These are phyloP conservation scores for Penicillium decumbens DNA, from an alignment of 2,329 filamentous ascomycete species.

Conservation along the genomic window DNA sequence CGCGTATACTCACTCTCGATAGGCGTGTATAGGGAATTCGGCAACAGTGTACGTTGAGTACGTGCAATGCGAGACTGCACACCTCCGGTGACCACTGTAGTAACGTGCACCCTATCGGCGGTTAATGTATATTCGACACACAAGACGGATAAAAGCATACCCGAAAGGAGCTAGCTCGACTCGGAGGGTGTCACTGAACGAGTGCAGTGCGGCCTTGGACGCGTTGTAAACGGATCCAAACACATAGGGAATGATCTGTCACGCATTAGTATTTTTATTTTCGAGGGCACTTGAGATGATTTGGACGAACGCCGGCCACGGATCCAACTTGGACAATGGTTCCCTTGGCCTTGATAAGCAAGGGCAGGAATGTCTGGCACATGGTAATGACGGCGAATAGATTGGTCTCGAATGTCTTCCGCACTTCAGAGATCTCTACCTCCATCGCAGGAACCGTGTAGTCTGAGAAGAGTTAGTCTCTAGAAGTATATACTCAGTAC, in stretches of 20 bases:
- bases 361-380: slow-evolving; percentile 53
- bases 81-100: slow-evolving; percentile 56
- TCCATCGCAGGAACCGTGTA: slow-evolving; percentile 57
- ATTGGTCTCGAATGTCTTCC: slow-evolving; percentile 51
- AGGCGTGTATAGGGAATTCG: slow-evolving; percentile 50
- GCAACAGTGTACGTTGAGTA: slow-evolving; percentile 45
- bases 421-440: slow-evolving; percentile 47
- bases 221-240: slow-evolving; percentile 53
- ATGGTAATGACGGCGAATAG: slow-evolving; percentile 56
- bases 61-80: slow-evolving; percentile 57
- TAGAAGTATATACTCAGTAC: not conserved
- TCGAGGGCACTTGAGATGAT: not conserved
- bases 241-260: slow-evolving; percentile 41
- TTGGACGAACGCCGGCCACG: slow-evolving; percentile 35
- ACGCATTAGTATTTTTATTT: not conserved
- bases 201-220: slow-evolving; percentile 56
- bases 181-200: slow-evolving; percentile 55
- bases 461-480: slow-evolving; percentile 28
- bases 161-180: slow-evolving; percentile 53
- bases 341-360: slow-evolving; percentile 47
- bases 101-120: slow-evolving; percentile 45
- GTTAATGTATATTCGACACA: not conserved
- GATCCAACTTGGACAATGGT: slow-evolving; percentile 46
- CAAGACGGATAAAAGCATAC: slow-evolving; percentile 22
- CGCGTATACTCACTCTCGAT: slow-evolving; percentile 50